Conservation (phyloP, 345 rosid species). For the Euphorbia lathyris region DNA sequence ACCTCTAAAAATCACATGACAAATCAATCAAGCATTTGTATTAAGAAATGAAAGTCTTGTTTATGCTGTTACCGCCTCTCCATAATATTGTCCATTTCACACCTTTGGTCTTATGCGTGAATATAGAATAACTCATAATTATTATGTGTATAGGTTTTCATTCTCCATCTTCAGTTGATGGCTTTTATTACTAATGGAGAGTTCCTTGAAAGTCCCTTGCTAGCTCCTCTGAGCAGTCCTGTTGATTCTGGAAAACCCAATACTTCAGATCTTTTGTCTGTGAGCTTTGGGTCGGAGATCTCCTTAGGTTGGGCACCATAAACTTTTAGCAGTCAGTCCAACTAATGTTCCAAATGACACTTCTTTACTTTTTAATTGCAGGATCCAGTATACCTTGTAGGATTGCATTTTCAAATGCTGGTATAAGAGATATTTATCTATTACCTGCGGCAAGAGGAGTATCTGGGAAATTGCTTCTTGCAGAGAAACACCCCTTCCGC, state of each 20-base stretch:
- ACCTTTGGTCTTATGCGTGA: not conserved
- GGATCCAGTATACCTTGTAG: slow-evolving; percentile 57
- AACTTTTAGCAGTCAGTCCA: not conserved
- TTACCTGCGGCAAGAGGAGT: slow-evolving; percentile 41
- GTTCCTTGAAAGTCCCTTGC: slow-evolving; percentile 36
- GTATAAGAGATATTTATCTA: slow-evolving; percentile 49
- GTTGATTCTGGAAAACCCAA: slow-evolving; percentile 34
- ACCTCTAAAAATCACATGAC: not conserved
- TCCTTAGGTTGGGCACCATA: slow-evolving; percentile 40
- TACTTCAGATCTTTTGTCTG: slow-evolving; percentile 44
- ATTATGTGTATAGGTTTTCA: slow-evolving; percentile 35
- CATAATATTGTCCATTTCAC: not conserved
- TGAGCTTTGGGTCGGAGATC: slow-evolving; percentile 64
- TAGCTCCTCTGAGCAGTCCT: slow-evolving; percentile 22
- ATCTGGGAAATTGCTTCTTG: slow-evolving; percentile 59
- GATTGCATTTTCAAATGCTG: slow-evolving; percentile 55
- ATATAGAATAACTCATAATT: slow-evolving; percentile 15
- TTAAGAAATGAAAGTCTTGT: not conserved
- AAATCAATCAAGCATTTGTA: too few relatives aligned
- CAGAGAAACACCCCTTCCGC: slow-evolving; percentile 65
- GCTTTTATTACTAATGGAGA: slow-evolving; percentile 37
- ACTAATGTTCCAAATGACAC: slow-evolving; percentile 8
- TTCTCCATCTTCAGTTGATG: slow-evolving; percentile 60
- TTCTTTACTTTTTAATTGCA: slow-evolving; percentile 19
- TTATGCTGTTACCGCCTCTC: not conserved